Evolutionary conservation across 2,329 filamentous ascomycete genomes (phyloP).

Genomic region (Colletotrichum navitas): DNA sequence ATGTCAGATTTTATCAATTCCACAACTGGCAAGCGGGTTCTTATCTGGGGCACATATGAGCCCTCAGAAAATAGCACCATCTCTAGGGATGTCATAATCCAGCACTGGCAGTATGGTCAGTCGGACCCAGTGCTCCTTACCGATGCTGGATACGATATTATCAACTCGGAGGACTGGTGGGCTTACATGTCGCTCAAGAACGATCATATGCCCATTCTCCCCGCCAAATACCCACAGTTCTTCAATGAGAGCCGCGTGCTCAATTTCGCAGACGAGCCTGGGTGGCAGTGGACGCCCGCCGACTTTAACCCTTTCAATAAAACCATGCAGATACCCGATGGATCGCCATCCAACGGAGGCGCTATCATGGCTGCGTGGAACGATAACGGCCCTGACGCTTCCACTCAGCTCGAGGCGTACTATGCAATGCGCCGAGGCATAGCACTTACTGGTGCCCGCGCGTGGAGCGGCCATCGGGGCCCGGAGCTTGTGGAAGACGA

Average conservation of each 20-base stretch:
- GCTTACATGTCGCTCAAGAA: conserved; percentile 68
- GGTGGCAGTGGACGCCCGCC: conserved; percentile 61
- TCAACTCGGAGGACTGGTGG: conserved; percentile 65
- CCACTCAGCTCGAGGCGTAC: conserved; percentile 61
- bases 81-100: conserved; percentile 55
- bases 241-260: conserved; percentile 59
- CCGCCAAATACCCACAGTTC: conserved; percentile 60
- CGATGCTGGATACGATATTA: conserved; percentile 52
- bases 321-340: conserved; percentile 53
- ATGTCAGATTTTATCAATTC: conserved; percentile 58
- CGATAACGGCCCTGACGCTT: conserved; percentile 62
- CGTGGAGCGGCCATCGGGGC: conserved; percentile 57
- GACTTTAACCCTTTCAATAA: conserved; percentile 58
- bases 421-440: conserved; percentile 61
- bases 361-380: conserved; percentile 61
- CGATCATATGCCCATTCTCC: conserved; percentile 60
- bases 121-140: conserved; percentile 59
- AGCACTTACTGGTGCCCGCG: conserved; percentile 54
- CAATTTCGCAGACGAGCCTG: conserved; percentile 56
- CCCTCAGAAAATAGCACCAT: conserved; percentile 55
- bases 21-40: conserved; percentile 56
- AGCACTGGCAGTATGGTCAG: conserved; percentile 57
- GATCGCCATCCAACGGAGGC: conserved; percentile 49
- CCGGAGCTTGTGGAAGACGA: conserved; percentile 47
- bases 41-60: conserved; percentile 65